Percentiles rank a stretch among this genome's conserved stretches.
These are phyloP conservation scores for Cladophialophora chaetospira DNA, from an alignment of 2,329 filamentous ascomycete species.

Conservation along the genomic window DNA sequence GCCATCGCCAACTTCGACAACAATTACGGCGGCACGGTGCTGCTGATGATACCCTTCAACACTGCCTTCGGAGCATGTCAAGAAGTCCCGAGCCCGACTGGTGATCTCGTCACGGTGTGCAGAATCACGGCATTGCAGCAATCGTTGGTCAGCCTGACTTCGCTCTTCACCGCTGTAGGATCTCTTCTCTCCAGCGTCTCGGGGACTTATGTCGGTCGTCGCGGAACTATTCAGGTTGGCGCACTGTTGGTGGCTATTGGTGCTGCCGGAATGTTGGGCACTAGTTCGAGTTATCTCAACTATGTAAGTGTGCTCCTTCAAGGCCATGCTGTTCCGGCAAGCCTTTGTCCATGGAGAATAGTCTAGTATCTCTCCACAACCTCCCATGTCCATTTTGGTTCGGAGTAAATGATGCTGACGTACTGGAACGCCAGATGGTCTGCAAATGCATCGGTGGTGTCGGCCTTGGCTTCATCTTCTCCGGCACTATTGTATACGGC, in stretches of 20 bases:
- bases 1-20: no score
- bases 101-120: background rate
- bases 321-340: no score
- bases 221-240: conserved; percentile 64
- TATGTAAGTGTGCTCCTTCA: no score
- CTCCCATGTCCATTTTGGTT: no score
- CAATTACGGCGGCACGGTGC: no score
- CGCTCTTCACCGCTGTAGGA: conserved; percentile 35
- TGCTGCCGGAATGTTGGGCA: conserved; percentile 53
- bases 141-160: conserved; percentile 34
- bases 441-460: conserved; percentile 53
- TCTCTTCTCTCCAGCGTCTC: conserved; percentile 58
- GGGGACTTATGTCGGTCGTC: conserved; percentile 60
- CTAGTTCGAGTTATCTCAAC: no score
- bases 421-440: no score
- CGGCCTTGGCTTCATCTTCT: conserved; percentile 39
- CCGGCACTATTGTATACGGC: conserved; percentile 54
- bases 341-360: no score
- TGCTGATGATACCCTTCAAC: conserved; percentile 2
- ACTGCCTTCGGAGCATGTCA: background rate
- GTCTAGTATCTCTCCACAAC: no score
- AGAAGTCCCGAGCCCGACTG: background rate
- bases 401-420: no score
- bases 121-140: conserved; percentile 31
- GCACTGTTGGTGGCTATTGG: conserved; percentile 67